A percentile compares a stretch with the other conserved stretches of the same genome.
Conservation (phyloP, 495 filamentous ascomycete species). For the Parmelia sp. region DNA sequence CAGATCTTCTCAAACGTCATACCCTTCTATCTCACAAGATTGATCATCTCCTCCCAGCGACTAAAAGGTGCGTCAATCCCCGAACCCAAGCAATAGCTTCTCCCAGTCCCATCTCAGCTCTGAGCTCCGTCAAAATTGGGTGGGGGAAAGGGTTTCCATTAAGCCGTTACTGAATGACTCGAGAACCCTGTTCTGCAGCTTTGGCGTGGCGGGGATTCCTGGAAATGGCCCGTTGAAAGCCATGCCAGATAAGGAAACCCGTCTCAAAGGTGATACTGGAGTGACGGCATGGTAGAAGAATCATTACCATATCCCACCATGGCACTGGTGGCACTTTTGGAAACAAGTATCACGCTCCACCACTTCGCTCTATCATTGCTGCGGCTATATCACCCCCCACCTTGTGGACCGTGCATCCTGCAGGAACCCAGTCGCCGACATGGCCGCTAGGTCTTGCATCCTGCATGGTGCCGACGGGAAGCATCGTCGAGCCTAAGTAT, state of each 20-base stretch:
- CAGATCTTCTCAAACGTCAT: too few species aligned
- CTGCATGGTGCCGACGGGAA: slow-evolving; percentile 8
- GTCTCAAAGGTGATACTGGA: background rate
- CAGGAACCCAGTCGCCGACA: slow-evolving; percentile 8
- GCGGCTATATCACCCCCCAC: slow-evolving; percentile 15
- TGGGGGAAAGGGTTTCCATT: too few species aligned
- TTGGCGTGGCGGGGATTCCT: background rate
- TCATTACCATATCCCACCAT: background rate
- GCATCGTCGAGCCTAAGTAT: slow-evolving; percentile 1
- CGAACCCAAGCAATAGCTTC: too few species aligned
- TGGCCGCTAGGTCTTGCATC: slow-evolving; percentile 10
- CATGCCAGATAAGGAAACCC: background rate
- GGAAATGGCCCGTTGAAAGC: background rate
- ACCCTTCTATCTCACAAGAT: too few species aligned
- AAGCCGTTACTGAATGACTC: too few species aligned
- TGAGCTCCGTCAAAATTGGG: too few species aligned
- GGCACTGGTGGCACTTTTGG: background rate
- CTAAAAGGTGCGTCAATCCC: too few species aligned
- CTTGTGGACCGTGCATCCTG: slow-evolving; percentile 8
- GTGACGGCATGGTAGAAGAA: background rate
- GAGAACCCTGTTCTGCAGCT: too few species aligned
- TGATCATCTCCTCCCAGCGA: too few species aligned
- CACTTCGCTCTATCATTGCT: slow-evolving; percentile 1
- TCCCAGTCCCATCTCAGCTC: too few species aligned
- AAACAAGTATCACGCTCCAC: background rate